phyloP scores from a whole-genome alignment of 1,139 yeast genomes.

The Pichia sp. region DNA sequence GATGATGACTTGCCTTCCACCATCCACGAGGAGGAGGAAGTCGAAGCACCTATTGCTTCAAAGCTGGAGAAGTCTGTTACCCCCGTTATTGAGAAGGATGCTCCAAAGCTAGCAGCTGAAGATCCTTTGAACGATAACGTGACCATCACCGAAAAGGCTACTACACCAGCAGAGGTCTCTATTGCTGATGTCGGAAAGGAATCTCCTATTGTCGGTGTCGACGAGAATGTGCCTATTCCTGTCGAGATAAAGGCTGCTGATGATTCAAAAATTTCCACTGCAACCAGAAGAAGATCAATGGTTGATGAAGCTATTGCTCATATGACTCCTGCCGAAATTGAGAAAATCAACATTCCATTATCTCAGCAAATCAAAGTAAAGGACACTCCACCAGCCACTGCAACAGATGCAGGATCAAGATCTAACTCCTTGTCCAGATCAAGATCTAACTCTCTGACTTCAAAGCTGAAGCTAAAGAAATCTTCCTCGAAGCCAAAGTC shows the following conservation, averaged over 20 bases:
- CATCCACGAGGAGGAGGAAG: constrained; percentile 18
- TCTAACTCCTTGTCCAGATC: constrained; percentile 17
- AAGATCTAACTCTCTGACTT: constrained; percentile 24
- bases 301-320: constrained; percentile 31
- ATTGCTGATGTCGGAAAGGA: not conserved
- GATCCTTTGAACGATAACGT: not conserved
- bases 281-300: constrained; percentile 29
- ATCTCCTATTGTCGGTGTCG: not conserved
- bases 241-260: constrained; percentile 7
- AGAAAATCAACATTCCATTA: constrained; percentile 29
- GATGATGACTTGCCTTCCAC: constrained; percentile 17
- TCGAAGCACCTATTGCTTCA: not conserved
- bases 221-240: not conserved
- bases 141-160: not conserved
- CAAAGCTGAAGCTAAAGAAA: constrained; percentile 14
- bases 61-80: not conserved
- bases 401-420: not conserved
- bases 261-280: not conserved
- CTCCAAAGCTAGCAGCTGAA: not conserved
- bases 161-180: not conserved
- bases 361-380: constrained; percentile 24
- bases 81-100: not conserved
- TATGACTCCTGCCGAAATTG: constrained; percentile 28
- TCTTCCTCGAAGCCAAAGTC: constrained; percentile 4
- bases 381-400: constrained; percentile 19